These are phyloP conservation scores for Trichosporon inkin DNA, from an alignment of 1,284 basidiomycete genomes.

Conservation along the genomic window DNA sequence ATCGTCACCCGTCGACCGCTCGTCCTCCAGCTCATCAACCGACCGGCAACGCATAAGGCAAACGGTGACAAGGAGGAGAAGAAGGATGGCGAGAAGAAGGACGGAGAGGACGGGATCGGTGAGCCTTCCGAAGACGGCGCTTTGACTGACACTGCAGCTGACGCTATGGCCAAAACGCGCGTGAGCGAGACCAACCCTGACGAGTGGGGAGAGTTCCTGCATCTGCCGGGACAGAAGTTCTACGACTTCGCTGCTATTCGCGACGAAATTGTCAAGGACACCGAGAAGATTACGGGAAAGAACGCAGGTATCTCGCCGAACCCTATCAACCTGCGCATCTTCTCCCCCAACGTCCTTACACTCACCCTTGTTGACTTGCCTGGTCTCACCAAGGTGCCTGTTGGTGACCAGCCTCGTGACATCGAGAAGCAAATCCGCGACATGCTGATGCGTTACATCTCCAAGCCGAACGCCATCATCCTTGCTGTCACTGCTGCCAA, in stretches of 20 bases:
- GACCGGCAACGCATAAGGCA: conserved; percentile 57
- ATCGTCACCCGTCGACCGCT: conserved; percentile 86
- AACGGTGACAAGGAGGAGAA: conserved; percentile 51
- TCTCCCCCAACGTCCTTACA: conserved; percentile 92
- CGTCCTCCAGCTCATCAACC: conserved; percentile 90
- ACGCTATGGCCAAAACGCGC: conserved; percentile 34
- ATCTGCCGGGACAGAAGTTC: conserved; percentile 94
- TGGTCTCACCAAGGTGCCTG: conserved; percentile 93
- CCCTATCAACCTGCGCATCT: conserved; percentile 95
- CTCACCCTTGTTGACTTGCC: conserved; percentile 95
- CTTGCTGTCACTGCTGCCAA: conserved; percentile 95
- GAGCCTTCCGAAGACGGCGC: not conserved
- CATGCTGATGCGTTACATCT: conserved; percentile 94
- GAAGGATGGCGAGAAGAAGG: conserved; percentile 26
- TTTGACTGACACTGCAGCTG: conserved; percentile 23
- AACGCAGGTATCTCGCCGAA: conserved; percentile 91
- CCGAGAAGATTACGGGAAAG: conserved; percentile 94
- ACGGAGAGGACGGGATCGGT: conserved; percentile 11
- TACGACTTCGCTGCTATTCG: conserved; percentile 95
- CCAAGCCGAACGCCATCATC: conserved; percentile 75
- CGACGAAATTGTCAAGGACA: conserved; percentile 92
- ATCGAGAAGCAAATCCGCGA: conserved; percentile 97
- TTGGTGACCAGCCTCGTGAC: conserved; percentile 92
- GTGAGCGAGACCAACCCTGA: conserved; percentile 69
- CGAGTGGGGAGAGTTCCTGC: conserved; percentile 98